Evolutionary conservation across 352 stramenopile genomes (phyloP).

Genomic region (Phytophthora idaei): DNA sequence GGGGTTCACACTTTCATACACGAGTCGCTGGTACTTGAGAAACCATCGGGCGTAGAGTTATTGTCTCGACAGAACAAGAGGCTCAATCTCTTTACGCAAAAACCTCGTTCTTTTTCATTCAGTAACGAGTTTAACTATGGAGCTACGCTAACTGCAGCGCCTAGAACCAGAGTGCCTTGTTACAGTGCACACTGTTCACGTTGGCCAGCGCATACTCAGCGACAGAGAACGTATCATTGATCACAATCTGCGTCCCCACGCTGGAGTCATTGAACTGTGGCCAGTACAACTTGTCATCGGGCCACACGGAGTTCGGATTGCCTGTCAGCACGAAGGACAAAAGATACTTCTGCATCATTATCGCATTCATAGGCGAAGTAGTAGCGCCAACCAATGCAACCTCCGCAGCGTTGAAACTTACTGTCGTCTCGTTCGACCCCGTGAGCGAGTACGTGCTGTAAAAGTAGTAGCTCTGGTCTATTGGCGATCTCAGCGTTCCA

Average conservation of each 20-base stretch:
- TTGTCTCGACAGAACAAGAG: too few relatives aligned
- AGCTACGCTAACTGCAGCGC: too few relatives aligned
- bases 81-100: too few relatives aligned
- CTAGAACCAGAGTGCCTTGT: constrained; percentile 29
- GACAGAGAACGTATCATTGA: constrained; percentile 35
- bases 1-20: too few relatives aligned
- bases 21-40: too few relatives aligned
- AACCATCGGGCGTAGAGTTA: too few relatives aligned
- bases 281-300: constrained; percentile 37
- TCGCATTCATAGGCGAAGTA: not conserved
- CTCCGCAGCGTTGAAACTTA: constrained; percentile 16
- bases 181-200: constrained; percentile 28
- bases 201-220: constrained; percentile 29
- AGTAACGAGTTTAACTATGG: too few relatives aligned
- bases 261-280: constrained; percentile 25
- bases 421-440: constrained; percentile 10
- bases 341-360: constrained; percentile 35
- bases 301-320: constrained; percentile 30
- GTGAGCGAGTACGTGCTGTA: constrained; percentile 25
- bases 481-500: constrained; percentile 27
- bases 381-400: constrained; percentile 3
- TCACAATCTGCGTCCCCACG: constrained; percentile 28
- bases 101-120: too few relatives aligned
- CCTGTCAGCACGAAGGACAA: constrained; percentile 34
- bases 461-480: constrained; percentile 31